Conservation (phyloP, 352 stramenopile species). For the Phytophthora parvispora region DNA sequence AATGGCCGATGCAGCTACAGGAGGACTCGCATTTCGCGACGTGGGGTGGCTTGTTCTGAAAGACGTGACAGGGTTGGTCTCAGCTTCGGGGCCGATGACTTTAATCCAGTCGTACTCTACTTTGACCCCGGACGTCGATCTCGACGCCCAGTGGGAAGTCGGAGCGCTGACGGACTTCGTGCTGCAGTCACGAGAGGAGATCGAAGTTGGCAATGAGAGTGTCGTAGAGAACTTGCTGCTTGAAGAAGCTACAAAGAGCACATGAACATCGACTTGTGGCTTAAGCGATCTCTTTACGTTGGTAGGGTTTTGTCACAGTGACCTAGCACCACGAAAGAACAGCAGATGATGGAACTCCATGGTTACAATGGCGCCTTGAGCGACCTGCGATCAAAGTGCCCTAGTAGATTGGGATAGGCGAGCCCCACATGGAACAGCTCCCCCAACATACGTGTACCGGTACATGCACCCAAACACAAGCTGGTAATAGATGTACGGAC, state of each 20-base stretch:
- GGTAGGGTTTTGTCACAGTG: not conserved
- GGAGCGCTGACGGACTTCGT: conserved; percentile 53
- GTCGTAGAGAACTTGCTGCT: conserved; percentile 34
- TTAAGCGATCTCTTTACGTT: not conserved
- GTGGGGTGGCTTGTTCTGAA: conserved; percentile 40
- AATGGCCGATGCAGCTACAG: conserved; percentile 17
- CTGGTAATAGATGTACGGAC: no score
- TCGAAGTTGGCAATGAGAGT: conserved; percentile 23
- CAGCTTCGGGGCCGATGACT: conserved; percentile 8
- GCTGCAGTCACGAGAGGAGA: conserved; percentile 26
- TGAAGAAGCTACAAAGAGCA: conserved; percentile 11
- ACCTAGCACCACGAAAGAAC: not conserved
- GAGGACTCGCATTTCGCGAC: conserved; percentile 39
- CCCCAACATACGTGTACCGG: no score
- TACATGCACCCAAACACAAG: no score
- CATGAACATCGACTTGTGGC: not conserved
- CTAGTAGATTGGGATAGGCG: not conserved
- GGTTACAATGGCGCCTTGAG: no score
- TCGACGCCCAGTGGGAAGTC: conserved; percentile 37
- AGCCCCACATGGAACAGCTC: not conserved
- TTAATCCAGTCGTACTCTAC: conserved; percentile 33
- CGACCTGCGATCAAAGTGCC: no score
- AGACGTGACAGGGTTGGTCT: not conserved
- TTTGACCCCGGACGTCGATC: conserved; percentile 23
- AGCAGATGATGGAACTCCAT: not conserved